phyloP scores from a whole-genome alignment of 805 yeast genomes.

The Scheffersomyces amazonensis region DNA sequence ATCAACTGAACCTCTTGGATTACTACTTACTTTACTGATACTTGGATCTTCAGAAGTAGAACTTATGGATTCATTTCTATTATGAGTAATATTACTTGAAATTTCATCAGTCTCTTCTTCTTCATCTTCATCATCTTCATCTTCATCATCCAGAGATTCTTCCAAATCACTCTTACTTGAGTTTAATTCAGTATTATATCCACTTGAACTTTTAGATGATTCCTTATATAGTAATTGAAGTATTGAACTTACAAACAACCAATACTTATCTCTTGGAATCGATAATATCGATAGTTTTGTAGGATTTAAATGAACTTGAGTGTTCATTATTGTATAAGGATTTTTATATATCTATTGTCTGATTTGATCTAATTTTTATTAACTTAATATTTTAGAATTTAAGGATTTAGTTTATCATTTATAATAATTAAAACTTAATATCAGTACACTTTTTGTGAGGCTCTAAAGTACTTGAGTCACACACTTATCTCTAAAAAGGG shows the following conservation, averaged over 20 bases:
- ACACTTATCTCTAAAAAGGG: too few relatives aligned
- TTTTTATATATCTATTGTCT: too few relatives aligned
- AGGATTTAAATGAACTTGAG: slow-evolving; percentile 48
- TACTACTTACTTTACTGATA: slow-evolving; percentile 24
- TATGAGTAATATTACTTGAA: background rate
- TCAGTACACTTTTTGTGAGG: too few relatives aligned
- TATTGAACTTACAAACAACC: slow-evolving; percentile 54
- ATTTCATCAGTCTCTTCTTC: background rate
- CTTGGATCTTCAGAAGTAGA: slow-evolving; percentile 3
- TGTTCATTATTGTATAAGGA: slow-evolving; percentile 28
- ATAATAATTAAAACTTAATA: too few relatives aligned
- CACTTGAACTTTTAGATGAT: slow-evolving; percentile 16
- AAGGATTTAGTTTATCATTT: too few relatives aligned
- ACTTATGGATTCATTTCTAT: slow-evolving; percentile 3
- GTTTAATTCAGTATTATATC: slow-evolving; percentile 3
- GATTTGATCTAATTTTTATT: background rate
- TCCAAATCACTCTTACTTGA: slow-evolving; percentile 1
- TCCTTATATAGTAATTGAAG: slow-evolving; percentile 42
- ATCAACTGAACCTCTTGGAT: slow-evolving; percentile 11
- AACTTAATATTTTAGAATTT: too few relatives aligned
- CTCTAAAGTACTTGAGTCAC: too few relatives aligned
- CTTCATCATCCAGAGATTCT: slow-evolving; percentile 10
- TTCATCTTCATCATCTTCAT: slow-evolving; percentile 8
- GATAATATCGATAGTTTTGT: slow-evolving; percentile 49
- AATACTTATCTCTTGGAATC: slow-evolving; percentile 48